Evolutionary conservation across 2,329 filamentous ascomycete species (phyloP), one percentile per base, ranked within the genome.

Genomic region (Aspergillus costaricaensis): DNA sequence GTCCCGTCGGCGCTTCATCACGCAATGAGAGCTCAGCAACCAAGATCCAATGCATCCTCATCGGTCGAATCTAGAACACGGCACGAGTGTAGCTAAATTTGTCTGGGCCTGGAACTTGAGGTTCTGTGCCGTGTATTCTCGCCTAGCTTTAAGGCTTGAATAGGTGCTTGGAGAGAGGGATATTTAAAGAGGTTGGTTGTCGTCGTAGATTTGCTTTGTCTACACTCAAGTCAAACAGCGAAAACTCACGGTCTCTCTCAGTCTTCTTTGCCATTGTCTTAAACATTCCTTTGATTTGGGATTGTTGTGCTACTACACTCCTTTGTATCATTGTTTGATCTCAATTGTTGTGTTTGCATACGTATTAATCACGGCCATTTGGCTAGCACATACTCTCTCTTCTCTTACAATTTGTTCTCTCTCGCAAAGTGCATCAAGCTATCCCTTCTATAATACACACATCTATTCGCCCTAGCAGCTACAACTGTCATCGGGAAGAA

Each of bases 321-420:
- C 47, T 60, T 60, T 25, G 23, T 10, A 55, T 47, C 38, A 58
- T 41, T 55, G 38, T 44, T 48, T 43, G 23, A 36, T 25, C 10
- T 36, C 32, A 36, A 36, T 15, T 36, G 12, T 36, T 14, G 32
- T 39, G 47, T 9, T 23, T 57, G 41, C 32, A 36, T 36, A 44
- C 21, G 14, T 44, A 44, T 44, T 44, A 44, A 38, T 9, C 38
- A 25, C 32, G 32, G 32, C 12, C 32, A 36, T 36, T 36, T 36
- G 32, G 12, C 14, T 15, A 5, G 36, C 25, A 19, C 19, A 48
- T n/a, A 19, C 27, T 17, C n/a, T 36, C 30, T 27, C 27, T 15
- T 17, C 21, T 15, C 38, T 30, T 19, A n/a, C 10, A 21, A 14
- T 5, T 6, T 6, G 7, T 36, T 36, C 23, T 38, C 32, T 32